Conservation (phyloP, 345 rosid genomes). For the Eutrema yunnanense region DNA sequence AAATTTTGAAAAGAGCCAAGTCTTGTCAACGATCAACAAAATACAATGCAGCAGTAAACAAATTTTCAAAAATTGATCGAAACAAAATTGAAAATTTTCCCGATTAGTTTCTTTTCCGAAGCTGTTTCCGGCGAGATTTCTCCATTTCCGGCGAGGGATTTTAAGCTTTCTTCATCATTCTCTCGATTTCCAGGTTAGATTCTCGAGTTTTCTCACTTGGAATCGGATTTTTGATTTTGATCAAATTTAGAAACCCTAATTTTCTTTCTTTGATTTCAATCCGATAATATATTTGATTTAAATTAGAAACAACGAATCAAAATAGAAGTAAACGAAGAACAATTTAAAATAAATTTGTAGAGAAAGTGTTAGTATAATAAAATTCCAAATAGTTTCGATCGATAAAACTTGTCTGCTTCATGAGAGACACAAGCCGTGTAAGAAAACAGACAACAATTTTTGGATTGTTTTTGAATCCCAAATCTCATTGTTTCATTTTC, state of each 20-base stretch:
- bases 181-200: slow-evolving; percentile 9
- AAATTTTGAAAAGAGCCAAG: neutral
- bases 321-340: slow-evolving; percentile 4
- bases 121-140: neutral
- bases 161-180: neutral
- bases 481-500: slow-evolving; percentile 2
- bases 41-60: neutral
- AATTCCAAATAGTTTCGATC: slow-evolving; percentile 14
- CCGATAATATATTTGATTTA: too few relatives aligned
- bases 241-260: too few relatives aligned
- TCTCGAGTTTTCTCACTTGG: neutral
- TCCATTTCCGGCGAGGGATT: neutral
- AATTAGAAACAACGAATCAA: neutral
- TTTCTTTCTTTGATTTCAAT: too few relatives aligned
- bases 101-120: neutral
- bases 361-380: neutral
- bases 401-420: slow-evolving; percentile 31
- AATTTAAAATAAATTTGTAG: slow-evolving; percentile 1
- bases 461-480: slow-evolving; percentile 18
- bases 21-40: slow-evolving; percentile 2
- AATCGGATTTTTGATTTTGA: neutral
- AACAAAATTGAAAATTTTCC: too few relatives aligned
- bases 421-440: slow-evolving; percentile 36
- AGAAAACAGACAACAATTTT: slow-evolving; percentile 18
- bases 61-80: neutral